Conservation (phyloP, 2,329 filamentous ascomycete species). For the Whalleya microplaca region DNA sequence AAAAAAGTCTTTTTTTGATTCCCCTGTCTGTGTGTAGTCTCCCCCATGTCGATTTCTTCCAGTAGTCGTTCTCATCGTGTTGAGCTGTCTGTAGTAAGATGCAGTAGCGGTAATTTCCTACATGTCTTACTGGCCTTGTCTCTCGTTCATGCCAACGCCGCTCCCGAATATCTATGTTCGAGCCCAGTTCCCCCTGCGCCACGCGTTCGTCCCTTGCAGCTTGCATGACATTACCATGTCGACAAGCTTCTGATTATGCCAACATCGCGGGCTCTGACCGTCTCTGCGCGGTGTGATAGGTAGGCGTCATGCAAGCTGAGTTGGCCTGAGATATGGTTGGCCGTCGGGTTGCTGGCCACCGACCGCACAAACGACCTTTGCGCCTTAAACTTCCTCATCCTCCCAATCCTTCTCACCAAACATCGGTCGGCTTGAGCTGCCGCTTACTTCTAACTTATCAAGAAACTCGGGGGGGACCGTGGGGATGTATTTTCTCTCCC, state of each 20-base stretch:
- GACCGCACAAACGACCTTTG: slow-evolving; percentile 10
- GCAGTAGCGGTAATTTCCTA: slow-evolving; percentile 14
- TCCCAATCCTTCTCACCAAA: slow-evolving; percentile 69
- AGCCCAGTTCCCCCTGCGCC: slow-evolving; percentile 22
- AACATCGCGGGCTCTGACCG: slow-evolving; percentile 15
- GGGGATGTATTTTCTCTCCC: slow-evolving; percentile 93
- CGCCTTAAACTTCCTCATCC: slow-evolving; percentile 58
- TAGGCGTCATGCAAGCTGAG: slow-evolving; percentile 24
- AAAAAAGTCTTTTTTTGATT: slow-evolving; percentile 9
- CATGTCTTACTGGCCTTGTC: slow-evolving; percentile 19
- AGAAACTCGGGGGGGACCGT: slow-evolving; percentile 94
- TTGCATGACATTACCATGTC: slow-evolving; percentile 22
- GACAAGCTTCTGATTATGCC: slow-evolving; percentile 16
- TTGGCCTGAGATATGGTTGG: slow-evolving; percentile 18
- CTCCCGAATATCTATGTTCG: slow-evolving; percentile 21
- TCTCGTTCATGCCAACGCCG: slow-evolving; percentile 24
- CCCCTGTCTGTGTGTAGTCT: slow-evolving; percentile 18
- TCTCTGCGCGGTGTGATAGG: slow-evolving; percentile 23
- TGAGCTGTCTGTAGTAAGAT: slow-evolving; percentile 18
- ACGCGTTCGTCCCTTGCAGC: slow-evolving; percentile 33
- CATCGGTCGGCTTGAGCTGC: slow-evolving; percentile 56
- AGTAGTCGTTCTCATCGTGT: slow-evolving; percentile 19
- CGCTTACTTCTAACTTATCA: slow-evolving; percentile 74
- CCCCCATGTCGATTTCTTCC: slow-evolving; percentile 19
- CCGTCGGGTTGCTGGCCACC: slow-evolving; percentile 16